phyloP scores from a whole-genome alignment of 805 yeast genomes.

The Cyberlindnera saturnus region DNA sequence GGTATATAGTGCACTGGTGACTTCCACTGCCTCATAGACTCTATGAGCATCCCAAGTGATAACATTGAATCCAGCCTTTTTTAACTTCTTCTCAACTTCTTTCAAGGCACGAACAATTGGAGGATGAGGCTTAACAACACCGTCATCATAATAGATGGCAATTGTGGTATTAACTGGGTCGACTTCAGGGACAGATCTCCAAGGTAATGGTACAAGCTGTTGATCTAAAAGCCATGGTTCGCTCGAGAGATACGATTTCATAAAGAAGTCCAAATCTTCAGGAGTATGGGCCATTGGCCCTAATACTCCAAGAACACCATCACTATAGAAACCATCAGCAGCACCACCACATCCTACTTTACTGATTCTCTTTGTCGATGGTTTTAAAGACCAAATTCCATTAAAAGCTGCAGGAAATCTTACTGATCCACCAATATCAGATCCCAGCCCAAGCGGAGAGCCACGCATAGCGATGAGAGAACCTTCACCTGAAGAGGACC shows the following conservation, averaged over 20 bases:
- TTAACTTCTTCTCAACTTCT: conserved; percentile 45
- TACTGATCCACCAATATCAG: conserved; percentile 69
- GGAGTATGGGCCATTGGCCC: conserved; percentile 65
- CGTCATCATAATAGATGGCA: conserved; percentile 59
- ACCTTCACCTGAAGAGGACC: conserved; percentile 70
- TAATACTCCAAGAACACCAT: conserved; percentile 55
- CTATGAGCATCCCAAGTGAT: conserved; percentile 53
- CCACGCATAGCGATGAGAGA: conserved; percentile 52
- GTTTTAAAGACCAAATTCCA: conserved; percentile 55
- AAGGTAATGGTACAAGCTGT: conserved; percentile 30
- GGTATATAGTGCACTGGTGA: conserved; percentile 47
- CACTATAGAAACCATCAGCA: conserved; percentile 27
- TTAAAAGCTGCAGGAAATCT: conserved; percentile 62
- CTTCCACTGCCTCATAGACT: conserved; percentile 51
- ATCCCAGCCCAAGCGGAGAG: conserved; percentile 55
- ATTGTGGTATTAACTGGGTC: conserved; percentile 42
- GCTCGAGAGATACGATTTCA: conserved; percentile 41
- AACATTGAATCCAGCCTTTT: conserved; percentile 52
- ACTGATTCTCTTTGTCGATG: conserved; percentile 49
- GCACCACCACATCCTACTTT: conserved; percentile 21
- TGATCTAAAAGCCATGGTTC: conserved; percentile 46
- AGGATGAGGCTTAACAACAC: conserved; percentile 59
- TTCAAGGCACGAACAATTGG: conserved; percentile 55
- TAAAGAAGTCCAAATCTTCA: conserved; percentile 61
- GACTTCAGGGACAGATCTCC: conserved; percentile 30